These are phyloP conservation scores for Gamarada debralockiae DNA, from an alignment of 495 filamentous ascomycete genomes.

Conservation along the genomic window DNA sequence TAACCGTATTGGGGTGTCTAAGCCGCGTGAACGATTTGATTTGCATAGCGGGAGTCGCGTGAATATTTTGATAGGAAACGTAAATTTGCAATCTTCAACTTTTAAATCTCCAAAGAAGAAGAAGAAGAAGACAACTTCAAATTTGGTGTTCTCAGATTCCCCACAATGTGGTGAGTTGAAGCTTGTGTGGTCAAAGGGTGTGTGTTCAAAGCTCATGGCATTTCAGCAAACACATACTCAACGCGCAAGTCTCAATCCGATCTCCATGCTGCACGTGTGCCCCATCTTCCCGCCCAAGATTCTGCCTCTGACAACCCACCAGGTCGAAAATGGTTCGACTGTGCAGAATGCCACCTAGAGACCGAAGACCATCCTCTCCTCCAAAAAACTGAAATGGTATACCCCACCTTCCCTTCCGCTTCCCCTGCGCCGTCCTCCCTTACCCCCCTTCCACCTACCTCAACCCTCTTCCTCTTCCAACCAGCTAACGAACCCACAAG, in stretches of 20 bases:
- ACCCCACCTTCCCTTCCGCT: not conserved
- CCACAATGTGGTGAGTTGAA: constrained; percentile 6
- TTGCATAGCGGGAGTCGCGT: not conserved
- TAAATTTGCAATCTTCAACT: not conserved
- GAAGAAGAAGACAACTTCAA: no score
- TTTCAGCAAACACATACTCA: constrained; percentile 86
- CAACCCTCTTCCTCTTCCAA: not conserved
- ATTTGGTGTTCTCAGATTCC: no score
- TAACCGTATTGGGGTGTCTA: not conserved
- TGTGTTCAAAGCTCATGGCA: no score
- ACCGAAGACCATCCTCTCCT: constrained; percentile 68
- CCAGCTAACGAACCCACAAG: constrained; percentile 2
- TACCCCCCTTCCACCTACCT: not conserved
- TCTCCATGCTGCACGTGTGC: constrained; percentile 80
- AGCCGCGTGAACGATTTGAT: not conserved
- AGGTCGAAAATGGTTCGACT: constrained; percentile 98
- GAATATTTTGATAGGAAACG: not conserved
- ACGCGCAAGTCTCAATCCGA: constrained; percentile 94
- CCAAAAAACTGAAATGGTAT: constrained; percentile 79
- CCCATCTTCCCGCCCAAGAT: not conserved
- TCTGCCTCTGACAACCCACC: constrained; percentile 1
- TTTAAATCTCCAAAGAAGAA: no score
- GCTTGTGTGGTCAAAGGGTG: no score
- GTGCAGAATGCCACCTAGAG: constrained; percentile 90
- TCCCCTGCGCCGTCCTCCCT: no score